These are phyloP conservation scores for Cichorium intybus DNA, from an alignment of 140 eudicot species.

Conservation along the genomic window DNA sequence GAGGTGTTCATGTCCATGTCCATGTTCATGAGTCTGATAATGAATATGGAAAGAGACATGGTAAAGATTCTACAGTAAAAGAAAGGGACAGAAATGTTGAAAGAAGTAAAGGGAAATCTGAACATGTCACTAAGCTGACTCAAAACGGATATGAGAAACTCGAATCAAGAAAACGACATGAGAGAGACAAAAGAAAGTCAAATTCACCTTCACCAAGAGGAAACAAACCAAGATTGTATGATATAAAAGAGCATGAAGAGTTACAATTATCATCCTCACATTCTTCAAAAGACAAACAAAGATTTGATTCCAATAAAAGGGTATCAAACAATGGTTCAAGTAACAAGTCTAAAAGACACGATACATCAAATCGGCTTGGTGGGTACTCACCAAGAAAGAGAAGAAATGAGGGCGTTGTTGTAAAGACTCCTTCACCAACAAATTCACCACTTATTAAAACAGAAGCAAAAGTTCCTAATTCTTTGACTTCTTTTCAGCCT, in stretches of 20 bases:
- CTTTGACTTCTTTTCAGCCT: conserved; percentile 18
- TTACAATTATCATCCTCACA: conserved; percentile 34
- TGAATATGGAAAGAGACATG: conserved; percentile 42
- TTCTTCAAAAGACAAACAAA: conserved; percentile 57
- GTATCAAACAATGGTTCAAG: conserved; percentile 55
- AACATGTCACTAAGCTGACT: conserved; percentile 39
- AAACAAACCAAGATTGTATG: conserved; percentile 48
- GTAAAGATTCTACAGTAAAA: conserved; percentile 31
- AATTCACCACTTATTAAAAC: conserved; percentile 39
- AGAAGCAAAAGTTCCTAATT: conserved; percentile 14
- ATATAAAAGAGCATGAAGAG: conserved; percentile 46
- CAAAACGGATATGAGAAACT: conserved; percentile 43
- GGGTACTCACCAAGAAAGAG: conserved; percentile 99
- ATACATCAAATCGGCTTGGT: conserved; percentile 69
- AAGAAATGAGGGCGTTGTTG: conserved; percentile 70
- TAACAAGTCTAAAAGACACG: conserved; percentile 52
- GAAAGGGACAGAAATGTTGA: conserved; percentile 50
- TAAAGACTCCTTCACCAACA: conserved; percentile 71
- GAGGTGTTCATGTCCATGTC: conserved; percentile 34
- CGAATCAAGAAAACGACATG: conserved; percentile 50
- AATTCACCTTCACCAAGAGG: conserved; percentile 58
- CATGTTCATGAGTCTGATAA: no score
- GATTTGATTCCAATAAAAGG: conserved; percentile 45
- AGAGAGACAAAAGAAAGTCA: conserved; percentile 56
- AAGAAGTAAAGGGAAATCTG: conserved; percentile 37